phyloP scores from a whole-genome alignment of 2,329 filamentous ascomycete species.

The Hypoxylon sp. region DNA sequence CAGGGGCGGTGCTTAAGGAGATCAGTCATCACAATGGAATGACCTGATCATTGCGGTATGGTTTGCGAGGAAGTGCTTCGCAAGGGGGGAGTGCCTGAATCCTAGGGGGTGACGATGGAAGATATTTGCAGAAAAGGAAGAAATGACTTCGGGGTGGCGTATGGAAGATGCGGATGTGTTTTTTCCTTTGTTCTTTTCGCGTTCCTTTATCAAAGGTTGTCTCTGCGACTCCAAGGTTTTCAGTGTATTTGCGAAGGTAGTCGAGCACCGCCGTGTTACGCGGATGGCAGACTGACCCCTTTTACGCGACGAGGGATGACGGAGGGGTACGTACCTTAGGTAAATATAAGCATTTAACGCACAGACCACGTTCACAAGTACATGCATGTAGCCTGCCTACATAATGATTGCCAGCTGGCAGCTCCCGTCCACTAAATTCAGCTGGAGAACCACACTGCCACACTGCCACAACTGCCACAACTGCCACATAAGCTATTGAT shows the following conservation, averaged over 20 bases:
- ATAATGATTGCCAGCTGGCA: conserved; percentile 42
- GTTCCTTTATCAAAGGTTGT: background rate
- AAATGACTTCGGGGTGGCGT: too few relatives aligned
- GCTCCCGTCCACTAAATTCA: conserved; percentile 24
- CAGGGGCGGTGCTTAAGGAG: background rate
- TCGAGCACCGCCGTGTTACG: background rate
- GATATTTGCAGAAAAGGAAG: too few relatives aligned
- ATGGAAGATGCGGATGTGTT: background rate
- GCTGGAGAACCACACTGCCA: background rate
- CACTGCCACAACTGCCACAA: too few relatives aligned
- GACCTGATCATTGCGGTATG: background rate
- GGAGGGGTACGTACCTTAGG: conserved; percentile 6
- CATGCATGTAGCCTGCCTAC: too few relatives aligned
- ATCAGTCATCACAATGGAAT: background rate
- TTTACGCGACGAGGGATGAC: background rate
- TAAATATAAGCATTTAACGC: conserved; percentile 5
- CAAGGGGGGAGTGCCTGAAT: too few relatives aligned
- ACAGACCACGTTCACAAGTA: conserved; percentile 21
- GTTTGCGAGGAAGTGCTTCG: too few relatives aligned
- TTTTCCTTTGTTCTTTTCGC: background rate
- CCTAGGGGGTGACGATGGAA: too few relatives aligned
- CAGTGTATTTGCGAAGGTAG: background rate
- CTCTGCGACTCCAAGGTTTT: background rate
- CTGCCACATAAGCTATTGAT: conserved; percentile 13
- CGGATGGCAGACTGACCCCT: background rate